These are phyloP conservation scores for Coemansia sp. DNA, from an alignment of 192 early-diverging fungal genomes.

Conservation along the genomic window DNA sequence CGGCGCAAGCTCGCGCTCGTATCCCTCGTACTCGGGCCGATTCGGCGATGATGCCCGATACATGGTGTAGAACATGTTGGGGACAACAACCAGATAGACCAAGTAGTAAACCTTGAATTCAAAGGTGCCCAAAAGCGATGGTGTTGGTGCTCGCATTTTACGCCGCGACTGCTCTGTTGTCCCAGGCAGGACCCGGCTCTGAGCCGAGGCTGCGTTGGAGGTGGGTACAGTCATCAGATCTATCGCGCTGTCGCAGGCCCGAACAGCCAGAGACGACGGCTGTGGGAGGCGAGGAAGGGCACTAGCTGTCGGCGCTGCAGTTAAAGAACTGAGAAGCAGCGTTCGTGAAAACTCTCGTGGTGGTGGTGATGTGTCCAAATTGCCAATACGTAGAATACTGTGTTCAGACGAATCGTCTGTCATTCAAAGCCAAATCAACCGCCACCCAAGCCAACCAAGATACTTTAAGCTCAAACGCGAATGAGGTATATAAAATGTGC, in stretches of 20 bases:
- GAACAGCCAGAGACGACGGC: not conserved
- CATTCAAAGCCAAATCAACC: slow-evolving; percentile 6
- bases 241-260: not conserved
- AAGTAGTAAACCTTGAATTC: slow-evolving; percentile 79
- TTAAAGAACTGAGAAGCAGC: slow-evolving; percentile 18
- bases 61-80: slow-evolving; percentile 64
- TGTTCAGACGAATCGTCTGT: slow-evolving; percentile 15
- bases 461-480: no score
- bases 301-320: slow-evolving; percentile 7
- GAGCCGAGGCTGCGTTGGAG: not conserved
- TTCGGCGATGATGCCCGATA: slow-evolving; percentile 46
- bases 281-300: not conserved
- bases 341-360: slow-evolving; percentile 3
- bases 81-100: slow-evolving; percentile 53
- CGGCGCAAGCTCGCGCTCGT: slow-evolving; percentile 41
- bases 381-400: slow-evolving; percentile 1
- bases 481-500: no score
- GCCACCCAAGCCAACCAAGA: not conserved
- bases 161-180: slow-evolving; percentile 37
- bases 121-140: slow-evolving; percentile 57
- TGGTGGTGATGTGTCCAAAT: slow-evolving; percentile 2
- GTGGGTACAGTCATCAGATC: not conserved
- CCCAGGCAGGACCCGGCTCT: slow-evolving; percentile 5
- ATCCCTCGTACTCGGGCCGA: slow-evolving; percentile 37
- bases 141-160: slow-evolving; percentile 73